Evolutionary conservation across 306 rosid species (phyloP).

Genomic region (Cucurbita pepo): DNA sequence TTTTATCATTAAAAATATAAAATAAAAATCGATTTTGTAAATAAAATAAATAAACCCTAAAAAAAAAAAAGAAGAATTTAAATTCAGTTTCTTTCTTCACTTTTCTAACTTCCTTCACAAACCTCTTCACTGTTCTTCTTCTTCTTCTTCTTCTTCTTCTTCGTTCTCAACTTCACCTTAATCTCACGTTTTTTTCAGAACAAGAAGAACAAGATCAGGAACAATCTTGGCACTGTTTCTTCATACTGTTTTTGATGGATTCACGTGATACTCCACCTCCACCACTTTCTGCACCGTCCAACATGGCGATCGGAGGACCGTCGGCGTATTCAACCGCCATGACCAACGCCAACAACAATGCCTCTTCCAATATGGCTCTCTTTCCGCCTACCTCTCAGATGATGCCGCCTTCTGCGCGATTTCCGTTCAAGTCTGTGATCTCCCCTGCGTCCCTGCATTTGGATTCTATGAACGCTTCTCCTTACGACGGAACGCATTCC

Average conservation of each 20-base stretch:
- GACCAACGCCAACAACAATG: slow-evolving; percentile 9
- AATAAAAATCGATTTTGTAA: too few species aligned
- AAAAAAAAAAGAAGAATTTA: too few species aligned
- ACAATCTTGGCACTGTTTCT: not conserved
- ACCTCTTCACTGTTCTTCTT: not conserved
- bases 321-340: slow-evolving; percentile 25
- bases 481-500: slow-evolving; percentile 47
- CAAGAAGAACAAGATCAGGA: not conserved
- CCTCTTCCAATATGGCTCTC: slow-evolving; percentile 29
- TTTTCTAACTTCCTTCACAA: not conserved
- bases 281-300: slow-evolving; percentile 14
- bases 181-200: not conserved
- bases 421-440: slow-evolving; percentile 39
- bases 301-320: slow-evolving; percentile 37
- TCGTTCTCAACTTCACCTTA: not conserved
- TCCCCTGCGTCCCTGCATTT: slow-evolving; percentile 19
- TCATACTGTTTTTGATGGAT: slow-evolving; percentile 30
- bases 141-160: not conserved
- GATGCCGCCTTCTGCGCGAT: slow-evolving; percentile 33
- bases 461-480: slow-evolving; percentile 24
- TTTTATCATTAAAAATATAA: too few species aligned
- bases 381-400: slow-evolving; percentile 29
- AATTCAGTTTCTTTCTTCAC: not conserved
- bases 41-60: not conserved
- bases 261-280: slow-evolving; percentile 37